Evolutionary conservation across 2,329 filamentous ascomycete species (phyloP).

Genomic region (Calonectria pseudoreteaudii): DNA sequence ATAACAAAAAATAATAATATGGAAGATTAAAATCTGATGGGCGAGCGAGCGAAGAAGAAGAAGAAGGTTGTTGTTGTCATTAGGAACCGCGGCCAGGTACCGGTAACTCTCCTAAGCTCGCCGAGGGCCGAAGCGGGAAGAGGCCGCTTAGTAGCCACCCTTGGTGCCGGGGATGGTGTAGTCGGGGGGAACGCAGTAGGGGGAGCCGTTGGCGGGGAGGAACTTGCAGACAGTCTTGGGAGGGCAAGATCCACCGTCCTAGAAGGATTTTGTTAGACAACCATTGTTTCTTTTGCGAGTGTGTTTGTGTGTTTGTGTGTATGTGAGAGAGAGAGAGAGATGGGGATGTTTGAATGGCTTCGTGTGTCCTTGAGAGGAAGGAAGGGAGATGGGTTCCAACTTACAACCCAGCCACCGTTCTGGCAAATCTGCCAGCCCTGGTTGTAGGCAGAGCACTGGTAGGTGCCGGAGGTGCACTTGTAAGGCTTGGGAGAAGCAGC

Average conservation of each 20-base stretch:
- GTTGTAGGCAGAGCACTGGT: constrained; percentile 44
- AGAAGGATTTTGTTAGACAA: background rate
- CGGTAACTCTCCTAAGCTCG: constrained; percentile 5
- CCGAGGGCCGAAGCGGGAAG: background rate
- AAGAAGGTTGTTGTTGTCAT: background rate
- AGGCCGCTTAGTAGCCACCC: constrained; percentile 22
- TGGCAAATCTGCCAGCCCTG: constrained; percentile 51
- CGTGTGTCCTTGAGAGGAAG: background rate
- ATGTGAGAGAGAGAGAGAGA: no score
- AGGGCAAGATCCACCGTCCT: constrained; percentile 51
- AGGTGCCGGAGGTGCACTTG: constrained; percentile 50
- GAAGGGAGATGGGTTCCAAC: constrained; percentile 40
- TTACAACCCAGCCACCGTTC: constrained; percentile 48
- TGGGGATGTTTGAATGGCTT: background rate
- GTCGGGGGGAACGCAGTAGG: constrained; percentile 52
- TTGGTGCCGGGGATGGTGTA: constrained; percentile 42
- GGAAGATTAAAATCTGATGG: constrained; percentile 12
- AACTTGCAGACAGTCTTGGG: constrained; percentile 52
- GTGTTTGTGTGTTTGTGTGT: background rate
- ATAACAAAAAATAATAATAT: background rate
- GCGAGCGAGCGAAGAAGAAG: constrained; percentile 22
- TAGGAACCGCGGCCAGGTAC: background rate
- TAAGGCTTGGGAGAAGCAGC: constrained; percentile 26
- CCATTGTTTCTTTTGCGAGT: background rate
- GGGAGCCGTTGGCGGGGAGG: constrained; percentile 48